Base-by-base conservation (phyloP, 257 asterid genomes). In the Petunia axillaris region DNA sequence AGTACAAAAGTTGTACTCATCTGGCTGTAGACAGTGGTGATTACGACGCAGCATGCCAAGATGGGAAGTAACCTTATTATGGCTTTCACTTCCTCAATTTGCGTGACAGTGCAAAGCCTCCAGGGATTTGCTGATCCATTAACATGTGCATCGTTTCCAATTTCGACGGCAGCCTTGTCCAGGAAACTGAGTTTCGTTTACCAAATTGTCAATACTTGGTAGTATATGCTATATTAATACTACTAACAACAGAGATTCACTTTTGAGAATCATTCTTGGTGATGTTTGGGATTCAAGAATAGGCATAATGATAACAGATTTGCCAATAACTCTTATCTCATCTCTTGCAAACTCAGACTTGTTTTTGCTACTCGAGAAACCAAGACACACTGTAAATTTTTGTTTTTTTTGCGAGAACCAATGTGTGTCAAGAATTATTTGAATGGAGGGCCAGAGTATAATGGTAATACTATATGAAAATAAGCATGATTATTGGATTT, bases 101-200 rank as follows among this genome's bases (percentile, higher is more conserved):
- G 98, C 2, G 97, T 94, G n/a, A 86, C 86, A 0, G 95, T 89
- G 91, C 97, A 91, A 3, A 94, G 95, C 7, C 78, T 80, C 98
- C 98, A 94, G 25, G 93, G 85, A 81, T 81, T 83, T 15, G 43
- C 78, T 2, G 1, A 9, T 5, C 62, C 85, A 74, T 86, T 88
- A 5, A 55, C 80, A 2, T 82, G 25, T 25, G 25, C 43, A 15
- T 87, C 94, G 1, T 68, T 5, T 59, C 81, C 85, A 0, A 86
- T 89, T 81, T 84, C 87, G 36, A 91, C 92, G 0, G 98, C 96
- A 13, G 98, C 97, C 85, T 90, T 94, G 85, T 94, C 98, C 1
- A 94, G 78, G 83, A 89, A 94, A 87, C 97, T 92, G 57, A 2
- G 15, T 75, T 36, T 75, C 50, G 40, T 65, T 39, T 39, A 2